Conservation (phyloP, 192 early-diverging fungal genomes). For the Backusella parvicylindrica region DNA sequence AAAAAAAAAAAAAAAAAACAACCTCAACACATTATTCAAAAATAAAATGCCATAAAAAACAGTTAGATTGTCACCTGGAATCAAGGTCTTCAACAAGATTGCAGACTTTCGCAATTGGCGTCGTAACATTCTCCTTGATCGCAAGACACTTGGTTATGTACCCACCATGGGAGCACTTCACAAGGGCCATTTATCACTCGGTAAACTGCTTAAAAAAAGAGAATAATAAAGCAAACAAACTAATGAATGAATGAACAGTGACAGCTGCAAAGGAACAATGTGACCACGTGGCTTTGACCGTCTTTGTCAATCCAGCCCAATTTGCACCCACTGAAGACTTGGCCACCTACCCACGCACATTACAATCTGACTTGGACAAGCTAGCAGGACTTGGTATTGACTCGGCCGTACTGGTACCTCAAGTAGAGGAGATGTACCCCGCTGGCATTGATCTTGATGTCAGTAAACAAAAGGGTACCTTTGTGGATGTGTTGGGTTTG, state of each 20-base stretch:
- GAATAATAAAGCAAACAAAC: not conserved
- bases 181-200: conserved; percentile 79
- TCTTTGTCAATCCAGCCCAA: conserved; percentile 99
- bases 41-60: too few relatives aligned
- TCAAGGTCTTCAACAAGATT: conserved; percentile 68
- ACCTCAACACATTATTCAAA: too few relatives aligned
- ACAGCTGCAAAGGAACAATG: conserved; percentile 52
- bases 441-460: conserved; percentile 82
- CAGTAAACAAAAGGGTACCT: conserved; percentile 76
- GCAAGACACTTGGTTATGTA: conserved; percentile 82
- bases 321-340: conserved; percentile 97
- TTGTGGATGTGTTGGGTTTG: conserved; percentile 87
- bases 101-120: conserved; percentile 74
- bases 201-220: conserved; percentile 39
- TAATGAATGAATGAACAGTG: not conserved
- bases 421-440: conserved; percentile 92
- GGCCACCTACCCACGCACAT: conserved; percentile 83
- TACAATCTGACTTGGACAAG: conserved; percentile 70
- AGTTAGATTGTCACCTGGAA: conserved; percentile 29
- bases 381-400: conserved; percentile 51
- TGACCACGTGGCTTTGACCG: conserved; percentile 73
- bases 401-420: conserved; percentile 59
- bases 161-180: conserved; percentile 99
- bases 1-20: too few relatives aligned
- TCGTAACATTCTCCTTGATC: conserved; percentile 40